These are phyloP conservation scores for Candida pseudofarinosa DNA, from an alignment of 805 yeast species.

Conservation along the genomic window DNA sequence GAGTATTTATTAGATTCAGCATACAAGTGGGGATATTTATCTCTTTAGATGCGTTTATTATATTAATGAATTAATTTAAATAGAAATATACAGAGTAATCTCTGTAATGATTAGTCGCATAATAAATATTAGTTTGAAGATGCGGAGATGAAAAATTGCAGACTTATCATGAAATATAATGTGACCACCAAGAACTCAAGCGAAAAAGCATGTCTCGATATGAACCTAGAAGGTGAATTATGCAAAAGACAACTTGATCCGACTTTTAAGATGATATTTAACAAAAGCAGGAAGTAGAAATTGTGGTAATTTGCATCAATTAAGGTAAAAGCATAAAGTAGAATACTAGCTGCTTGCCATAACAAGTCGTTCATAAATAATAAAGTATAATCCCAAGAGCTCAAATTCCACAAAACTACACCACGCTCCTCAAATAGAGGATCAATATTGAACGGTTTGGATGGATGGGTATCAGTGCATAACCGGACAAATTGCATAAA, in stretches of 20 bases:
- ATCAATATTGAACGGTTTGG: slow-evolving; percentile 19
- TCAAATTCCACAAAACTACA: slow-evolving; percentile 13
- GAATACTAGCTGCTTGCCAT: slow-evolving; percentile 16
- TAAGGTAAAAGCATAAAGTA: slow-evolving; percentile 8
- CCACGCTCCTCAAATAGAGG: slow-evolving; percentile 22
- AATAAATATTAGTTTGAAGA: not conserved
- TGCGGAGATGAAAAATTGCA: not conserved
- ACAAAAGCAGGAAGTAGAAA: slow-evolving; percentile 4
- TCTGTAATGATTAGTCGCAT: no score
- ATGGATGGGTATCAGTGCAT: slow-evolving; percentile 17
- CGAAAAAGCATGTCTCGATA: not conserved
- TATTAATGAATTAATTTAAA: no score
- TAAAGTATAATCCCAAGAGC: slow-evolving; percentile 1
- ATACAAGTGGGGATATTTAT: no score
- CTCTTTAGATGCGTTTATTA: no score
- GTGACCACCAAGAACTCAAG: not conserved
- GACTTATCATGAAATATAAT: not conserved
- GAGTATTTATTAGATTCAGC: no score
- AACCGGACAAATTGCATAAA: slow-evolving; percentile 2
- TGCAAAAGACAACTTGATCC: not conserved
- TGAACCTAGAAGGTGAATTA: not conserved
- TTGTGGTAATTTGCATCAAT: slow-evolving; percentile 2
- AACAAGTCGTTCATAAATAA: slow-evolving; percentile 10
- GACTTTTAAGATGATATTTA: not conserved
- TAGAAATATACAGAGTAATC: no score